Percentiles rank a stretch among this genome's conserved stretches.
These are phyloP conservation scores for Vigna trinervia DNA, from an alignment of 306 rosid genomes.

Conservation along the genomic window DNA sequence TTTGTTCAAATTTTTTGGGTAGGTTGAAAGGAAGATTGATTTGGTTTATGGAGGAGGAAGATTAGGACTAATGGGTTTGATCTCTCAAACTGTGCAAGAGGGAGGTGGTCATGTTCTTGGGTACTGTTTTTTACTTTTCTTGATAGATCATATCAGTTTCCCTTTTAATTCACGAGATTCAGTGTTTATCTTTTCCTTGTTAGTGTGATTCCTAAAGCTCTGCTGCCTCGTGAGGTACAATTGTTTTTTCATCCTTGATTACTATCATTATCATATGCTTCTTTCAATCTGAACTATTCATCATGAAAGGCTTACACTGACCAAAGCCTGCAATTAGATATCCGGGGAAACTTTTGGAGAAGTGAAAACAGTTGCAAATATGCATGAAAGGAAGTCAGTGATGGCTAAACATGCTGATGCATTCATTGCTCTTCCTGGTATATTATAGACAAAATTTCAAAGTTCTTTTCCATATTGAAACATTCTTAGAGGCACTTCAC, in stretches of 20 bases:
- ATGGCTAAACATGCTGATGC: constrained; percentile 77
- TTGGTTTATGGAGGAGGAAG: constrained; percentile 84
- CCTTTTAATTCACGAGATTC: not conserved
- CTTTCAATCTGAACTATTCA: constrained; percentile 18
- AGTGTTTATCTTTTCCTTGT: constrained; percentile 31
- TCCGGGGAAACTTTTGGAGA: constrained; percentile 67
- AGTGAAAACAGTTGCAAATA: constrained; percentile 60
- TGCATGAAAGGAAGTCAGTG: constrained; percentile 74
- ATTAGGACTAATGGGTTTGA: constrained; percentile 74
- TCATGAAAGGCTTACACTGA: constrained; percentile 7
- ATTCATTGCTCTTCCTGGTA: constrained; percentile 77
- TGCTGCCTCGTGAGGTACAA: constrained; percentile 63
- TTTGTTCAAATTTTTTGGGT: constrained; percentile 5
- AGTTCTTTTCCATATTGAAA: not conserved
- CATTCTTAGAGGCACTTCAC: not conserved
- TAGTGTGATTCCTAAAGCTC: constrained; percentile 74
- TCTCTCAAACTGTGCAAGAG: constrained; percentile 59
- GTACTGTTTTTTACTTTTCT: constrained; percentile 45
- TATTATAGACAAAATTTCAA: not conserved
- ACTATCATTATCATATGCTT: not conserved
- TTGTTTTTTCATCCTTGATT: constrained; percentile 29
- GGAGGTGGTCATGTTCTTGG: constrained; percentile 82
- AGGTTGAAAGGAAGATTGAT: constrained; percentile 66
- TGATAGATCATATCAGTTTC: not conserved
- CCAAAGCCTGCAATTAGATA: constrained; percentile 52